A percentile compares a stretch with the other conserved stretches of the same genome.
Evolutionary conservation across 306 rosid genomes (phyloP).

Genomic region (Sindora glabra): DNA sequence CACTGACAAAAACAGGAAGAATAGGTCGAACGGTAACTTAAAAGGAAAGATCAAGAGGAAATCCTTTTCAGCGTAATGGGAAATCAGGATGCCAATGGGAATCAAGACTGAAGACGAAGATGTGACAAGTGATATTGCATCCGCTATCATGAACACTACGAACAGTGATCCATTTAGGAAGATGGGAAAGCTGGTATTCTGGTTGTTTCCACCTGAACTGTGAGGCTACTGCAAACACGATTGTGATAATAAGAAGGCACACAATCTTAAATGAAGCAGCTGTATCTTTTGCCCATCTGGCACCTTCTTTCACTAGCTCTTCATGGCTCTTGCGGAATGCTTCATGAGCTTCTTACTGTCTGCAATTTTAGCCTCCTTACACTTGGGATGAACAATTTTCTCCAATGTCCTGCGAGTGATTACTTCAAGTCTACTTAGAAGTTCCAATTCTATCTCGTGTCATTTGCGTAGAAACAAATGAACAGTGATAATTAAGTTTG

Average conservation of each 20-base stretch:
- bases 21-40: too few species aligned
- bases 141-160: neutral
- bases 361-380: neutral
- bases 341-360: neutral
- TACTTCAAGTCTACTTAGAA: too few species aligned
- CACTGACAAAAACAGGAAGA: too few species aligned
- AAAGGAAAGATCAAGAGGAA: too few species aligned
- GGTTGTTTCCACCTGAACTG: constrained; percentile 7
- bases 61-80: too few species aligned
- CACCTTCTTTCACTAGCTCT: neutral
- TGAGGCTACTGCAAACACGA: neutral
- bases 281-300: constrained; percentile 18
- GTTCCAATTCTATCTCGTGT: neutral
- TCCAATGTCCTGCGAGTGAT: constrained; percentile 10
- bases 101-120: too few species aligned
- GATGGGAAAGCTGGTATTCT: neutral
- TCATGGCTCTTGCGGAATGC: neutral
- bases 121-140: too few species aligned
- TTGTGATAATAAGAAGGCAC: neutral
- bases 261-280: neutral
- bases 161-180: neutral
- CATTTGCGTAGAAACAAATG: too few species aligned
- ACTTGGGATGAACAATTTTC: neutral
- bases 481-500: too few species aligned
- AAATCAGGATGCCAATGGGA: too few species aligned